Conservation (phyloP, 768 basidiomycete species). For the Termitomyces sp. region DNA sequence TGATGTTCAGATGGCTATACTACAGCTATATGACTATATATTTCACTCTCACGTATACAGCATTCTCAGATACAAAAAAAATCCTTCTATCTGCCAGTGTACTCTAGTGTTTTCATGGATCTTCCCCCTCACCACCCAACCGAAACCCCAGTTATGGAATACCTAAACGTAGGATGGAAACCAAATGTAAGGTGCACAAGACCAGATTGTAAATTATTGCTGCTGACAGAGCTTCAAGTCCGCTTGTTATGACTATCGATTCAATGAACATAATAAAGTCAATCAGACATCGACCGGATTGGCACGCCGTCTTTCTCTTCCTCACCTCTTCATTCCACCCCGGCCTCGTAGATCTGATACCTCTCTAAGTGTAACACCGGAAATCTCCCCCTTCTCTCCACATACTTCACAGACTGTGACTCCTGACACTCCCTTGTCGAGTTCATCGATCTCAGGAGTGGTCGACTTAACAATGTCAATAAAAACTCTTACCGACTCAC, state of each 20-base stretch:
- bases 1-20: neutral
- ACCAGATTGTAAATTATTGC: neutral
- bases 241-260: constrained; percentile 8
- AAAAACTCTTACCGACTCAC: constrained; percentile 18
- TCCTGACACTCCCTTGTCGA: constrained; percentile 23
- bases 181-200: neutral
- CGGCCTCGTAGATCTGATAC: neutral
- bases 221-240: neutral
- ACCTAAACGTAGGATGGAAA: neutral
- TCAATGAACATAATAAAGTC: too few relatives aligned
- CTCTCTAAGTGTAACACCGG: neutral
- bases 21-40: too few relatives aligned
- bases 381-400: neutral
- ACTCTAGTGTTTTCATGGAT: neutral
- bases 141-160: neutral
- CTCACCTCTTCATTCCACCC: neutral
- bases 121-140: neutral
- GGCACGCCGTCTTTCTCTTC: too few relatives aligned
- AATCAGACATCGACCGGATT: too few relatives aligned
- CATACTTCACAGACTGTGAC: neutral
- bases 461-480: constrained; percentile 25
- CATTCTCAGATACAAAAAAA: neutral
- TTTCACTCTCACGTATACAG: neutral
- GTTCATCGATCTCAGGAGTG: constrained; percentile 25
- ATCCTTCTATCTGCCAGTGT: neutral